A percentile compares a stretch with the other conserved stretches of the same genome.
These are phyloP conservation scores for Trichosanthes cucumerina DNA, from an alignment of 306 rosid species.

Conservation along the genomic window DNA sequence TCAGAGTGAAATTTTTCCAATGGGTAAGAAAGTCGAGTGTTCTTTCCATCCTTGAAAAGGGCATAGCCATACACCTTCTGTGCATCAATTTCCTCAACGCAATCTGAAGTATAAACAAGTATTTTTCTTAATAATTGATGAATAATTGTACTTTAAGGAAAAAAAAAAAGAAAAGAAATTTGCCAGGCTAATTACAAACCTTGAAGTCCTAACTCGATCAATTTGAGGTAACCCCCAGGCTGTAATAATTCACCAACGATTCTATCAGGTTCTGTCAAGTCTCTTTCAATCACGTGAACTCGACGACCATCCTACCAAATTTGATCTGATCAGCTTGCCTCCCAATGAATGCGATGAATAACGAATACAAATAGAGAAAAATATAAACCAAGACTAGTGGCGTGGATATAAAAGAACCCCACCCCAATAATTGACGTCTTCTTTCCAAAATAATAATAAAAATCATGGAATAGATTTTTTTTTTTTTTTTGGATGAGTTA, in stretches of 20 bases:
- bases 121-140: neutral
- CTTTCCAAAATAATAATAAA: neutral
- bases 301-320: constrained; percentile 66
- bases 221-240: constrained; percentile 90
- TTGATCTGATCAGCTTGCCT: neutral
- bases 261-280: constrained; percentile 75
- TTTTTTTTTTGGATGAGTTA: neutral
- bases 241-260: constrained; percentile 89
- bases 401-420: neutral
- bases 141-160: neutral
- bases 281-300: constrained; percentile 84
- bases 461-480: too few species aligned
- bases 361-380: neutral
- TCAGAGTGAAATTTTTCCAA: constrained; percentile 38
- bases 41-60: constrained; percentile 52
- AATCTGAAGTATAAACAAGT: constrained; percentile 36
- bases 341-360: neutral
- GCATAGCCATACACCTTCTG: constrained; percentile 54
- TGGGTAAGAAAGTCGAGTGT: constrained; percentile 38
- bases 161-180: neutral
- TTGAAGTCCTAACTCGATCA: constrained; percentile 82
- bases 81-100: constrained; percentile 56
- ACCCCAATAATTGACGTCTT: neutral
- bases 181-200: constrained; percentile 24
- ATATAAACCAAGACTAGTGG: neutral